phyloP scores from a whole-genome alignment of 768 basidiomycete species.

The Pleurotus djamor region DNA sequence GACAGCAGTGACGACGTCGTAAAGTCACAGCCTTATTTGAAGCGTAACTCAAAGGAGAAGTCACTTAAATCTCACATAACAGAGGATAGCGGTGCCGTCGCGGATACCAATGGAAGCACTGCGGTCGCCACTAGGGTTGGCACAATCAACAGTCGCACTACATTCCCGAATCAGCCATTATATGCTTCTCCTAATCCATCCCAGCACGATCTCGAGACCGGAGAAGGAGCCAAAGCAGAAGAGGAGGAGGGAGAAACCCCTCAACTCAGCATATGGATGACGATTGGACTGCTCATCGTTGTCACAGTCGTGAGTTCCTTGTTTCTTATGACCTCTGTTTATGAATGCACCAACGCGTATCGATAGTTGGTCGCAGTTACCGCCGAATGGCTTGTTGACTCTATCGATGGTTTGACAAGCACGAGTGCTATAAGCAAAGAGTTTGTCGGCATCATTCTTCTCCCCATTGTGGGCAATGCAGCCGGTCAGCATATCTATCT shows the following conservation, averaged over 20 bases:
- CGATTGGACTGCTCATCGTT: constrained; percentile 47
- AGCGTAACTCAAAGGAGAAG: constrained; percentile 18
- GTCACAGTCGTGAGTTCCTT: constrained; percentile 63
- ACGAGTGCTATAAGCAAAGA: constrained; percentile 61
- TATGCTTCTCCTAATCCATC: constrained; percentile 13
- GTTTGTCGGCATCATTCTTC: constrained; percentile 81
- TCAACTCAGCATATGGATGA: constrained; percentile 51
- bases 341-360: constrained; percentile 17
- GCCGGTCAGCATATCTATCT: constrained; percentile 44
- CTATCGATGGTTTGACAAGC: constrained; percentile 72
- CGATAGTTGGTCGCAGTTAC: constrained; percentile 57
- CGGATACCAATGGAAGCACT: not conserved
- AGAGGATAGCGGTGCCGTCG: not conserved
- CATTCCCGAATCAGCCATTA: not conserved
- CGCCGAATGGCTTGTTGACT: constrained; percentile 75
- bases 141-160: constrained; percentile 3
- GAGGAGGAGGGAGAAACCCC: constrained; percentile 48
- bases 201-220: constrained; percentile 5
- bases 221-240: constrained; percentile 16
- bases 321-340: constrained; percentile 23
- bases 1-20: constrained; percentile 37
- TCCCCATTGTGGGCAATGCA: constrained; percentile 92
- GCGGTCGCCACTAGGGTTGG: not conserved
- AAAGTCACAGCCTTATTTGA: constrained; percentile 31
- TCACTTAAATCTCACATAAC: constrained; percentile 20